Base-by-base conservation (phyloP, 495 filamentous ascomycete genomes). In the Hamigera avellanea region DNA sequence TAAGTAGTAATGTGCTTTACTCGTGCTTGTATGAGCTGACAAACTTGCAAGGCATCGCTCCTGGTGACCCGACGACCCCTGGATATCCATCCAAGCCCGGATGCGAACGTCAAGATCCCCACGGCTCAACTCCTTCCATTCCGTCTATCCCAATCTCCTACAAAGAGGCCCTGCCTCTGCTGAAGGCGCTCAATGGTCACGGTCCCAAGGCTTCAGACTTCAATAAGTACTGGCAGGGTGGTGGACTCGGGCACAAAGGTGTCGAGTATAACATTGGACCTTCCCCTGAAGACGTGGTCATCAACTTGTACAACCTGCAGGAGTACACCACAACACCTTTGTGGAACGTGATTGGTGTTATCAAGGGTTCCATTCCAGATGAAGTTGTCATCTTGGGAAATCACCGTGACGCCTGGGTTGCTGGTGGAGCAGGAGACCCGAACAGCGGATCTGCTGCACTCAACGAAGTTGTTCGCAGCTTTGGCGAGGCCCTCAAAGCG, bases 381-480 rank as follows among this genome's bases (percentile, higher is more conserved):
- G 89, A 95, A 50, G 87, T 93, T 8, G 70, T 95, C 32, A 69
- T 98, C 6, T 60, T 96, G n/a, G 93, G 93, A 10, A 96, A 96
- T 49, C 91, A 98, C 52, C 80, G 88, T 10, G 91, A 98, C 62
- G 84, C 87, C 0, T 95, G 87, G 87, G 77, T 93, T 51, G 83
- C 81, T 7, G 86, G 87, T 33, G 89, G 91, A 29, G 83, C 87
- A 8, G 76, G 74, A 1, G 82, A 87, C 41, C 85, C 91, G 0
- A 86, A 86, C 54, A 85, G 81, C 31, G 91, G 91, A 13, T 93
- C 89, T 1, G 87, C 89, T 14, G 73, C 89, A 3, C 73, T 95
- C 61, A 72, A 95, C 17, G 93, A 98, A 54, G 73, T 96, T 10
- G 69, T 86, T 13, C 75, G 80, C 34, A 79, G 93, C 44, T 81